These are phyloP conservation scores for Pseudocercospora fijiensis DNA, from an alignment of 2,329 filamentous ascomycete genomes.

Conservation along the genomic window DNA sequence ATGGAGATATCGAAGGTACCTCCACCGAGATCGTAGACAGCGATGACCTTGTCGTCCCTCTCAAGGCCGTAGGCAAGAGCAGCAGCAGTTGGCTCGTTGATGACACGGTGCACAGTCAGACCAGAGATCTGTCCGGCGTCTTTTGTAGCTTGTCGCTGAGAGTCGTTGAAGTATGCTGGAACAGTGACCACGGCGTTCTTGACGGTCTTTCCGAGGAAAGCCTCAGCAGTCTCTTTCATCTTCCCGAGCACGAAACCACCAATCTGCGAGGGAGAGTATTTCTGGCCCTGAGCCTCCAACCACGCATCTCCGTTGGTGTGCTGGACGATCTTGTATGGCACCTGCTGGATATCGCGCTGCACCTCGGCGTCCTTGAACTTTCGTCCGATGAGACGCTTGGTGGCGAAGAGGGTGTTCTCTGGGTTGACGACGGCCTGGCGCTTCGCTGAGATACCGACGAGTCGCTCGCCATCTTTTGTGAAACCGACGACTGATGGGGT, in stretches of 20 bases:
- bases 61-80: slow-evolving; percentile 94
- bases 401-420: slow-evolving; percentile 96
- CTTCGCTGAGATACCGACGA: slow-evolving; percentile 96
- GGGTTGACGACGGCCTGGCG: slow-evolving; percentile 98
- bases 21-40: slow-evolving; percentile 96
- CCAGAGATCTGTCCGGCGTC: slow-evolving; percentile 95
- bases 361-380: slow-evolving; percentile 94
- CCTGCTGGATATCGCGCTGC: slow-evolving; percentile 94
- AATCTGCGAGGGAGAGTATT: slow-evolving; percentile 97
- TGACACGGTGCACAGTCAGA: slow-evolving; percentile 93
- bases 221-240: slow-evolving; percentile 99
- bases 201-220: slow-evolving; percentile 82
- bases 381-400: slow-evolving; percentile 96
- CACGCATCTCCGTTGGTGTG: slow-evolving; percentile 95
- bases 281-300: slow-evolving; percentile 89
- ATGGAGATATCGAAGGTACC: slow-evolving; percentile 99
- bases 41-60: slow-evolving; percentile 89
- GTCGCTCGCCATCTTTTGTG: slow-evolving; percentile 88
- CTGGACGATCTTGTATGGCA: slow-evolving; percentile 97
- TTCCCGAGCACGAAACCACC: slow-evolving; percentile 95
- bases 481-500: slow-evolving; percentile 95
- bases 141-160: slow-evolving; percentile 96
- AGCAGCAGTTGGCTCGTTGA: slow-evolving; percentile 96
- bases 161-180: slow-evolving; percentile 98
- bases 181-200: slow-evolving; percentile 98